phyloP scores from a whole-genome alignment of 1,284 basidiomycete genomes.

The Ceratobasidium sp. region DNA sequence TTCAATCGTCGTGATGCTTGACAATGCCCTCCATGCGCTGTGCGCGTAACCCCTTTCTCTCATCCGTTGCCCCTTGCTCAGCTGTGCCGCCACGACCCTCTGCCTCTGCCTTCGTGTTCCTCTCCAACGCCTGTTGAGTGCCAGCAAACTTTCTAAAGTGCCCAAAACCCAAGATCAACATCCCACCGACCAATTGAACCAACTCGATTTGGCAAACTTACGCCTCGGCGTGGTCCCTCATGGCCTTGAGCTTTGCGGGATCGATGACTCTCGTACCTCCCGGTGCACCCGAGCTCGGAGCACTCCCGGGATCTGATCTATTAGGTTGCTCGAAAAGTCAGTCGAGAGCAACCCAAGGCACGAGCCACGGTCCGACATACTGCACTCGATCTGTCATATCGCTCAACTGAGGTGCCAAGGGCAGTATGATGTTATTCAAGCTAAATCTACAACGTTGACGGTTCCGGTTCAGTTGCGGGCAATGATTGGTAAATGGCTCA shows the following conservation, averaged over 20 bases:
- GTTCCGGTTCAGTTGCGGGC: not conserved
- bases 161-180: not conserved
- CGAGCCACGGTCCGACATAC: not conserved
- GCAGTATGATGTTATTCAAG: not conserved
- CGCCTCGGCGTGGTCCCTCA: slow-evolving; percentile 18
- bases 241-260: slow-evolving; percentile 21
- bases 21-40: slow-evolving; percentile 34
- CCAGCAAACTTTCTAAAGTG: slow-evolving; percentile 24
- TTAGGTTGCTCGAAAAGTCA: not conserved
- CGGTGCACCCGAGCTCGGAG: not conserved
- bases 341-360: not conserved
- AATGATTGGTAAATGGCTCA: not conserved
- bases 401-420: slow-evolving; percentile 2
- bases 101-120: slow-evolving; percentile 6
- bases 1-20: slow-evolving; percentile 29
- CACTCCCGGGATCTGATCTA: slow-evolving; percentile 4
- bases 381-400: slow-evolving; percentile 26
- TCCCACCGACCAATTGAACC: not conserved
- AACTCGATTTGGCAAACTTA: not conserved
- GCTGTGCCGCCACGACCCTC: not conserved
- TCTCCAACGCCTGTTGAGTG: slow-evolving; percentile 19
- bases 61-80: not conserved
- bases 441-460: not conserved
- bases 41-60: slow-evolving; percentile 16
- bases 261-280: slow-evolving; percentile 7